Base-by-base conservation (phyloP, 2,329 filamentous ascomycete genomes). In the Dendrostoma leiphaemia region DNA sequence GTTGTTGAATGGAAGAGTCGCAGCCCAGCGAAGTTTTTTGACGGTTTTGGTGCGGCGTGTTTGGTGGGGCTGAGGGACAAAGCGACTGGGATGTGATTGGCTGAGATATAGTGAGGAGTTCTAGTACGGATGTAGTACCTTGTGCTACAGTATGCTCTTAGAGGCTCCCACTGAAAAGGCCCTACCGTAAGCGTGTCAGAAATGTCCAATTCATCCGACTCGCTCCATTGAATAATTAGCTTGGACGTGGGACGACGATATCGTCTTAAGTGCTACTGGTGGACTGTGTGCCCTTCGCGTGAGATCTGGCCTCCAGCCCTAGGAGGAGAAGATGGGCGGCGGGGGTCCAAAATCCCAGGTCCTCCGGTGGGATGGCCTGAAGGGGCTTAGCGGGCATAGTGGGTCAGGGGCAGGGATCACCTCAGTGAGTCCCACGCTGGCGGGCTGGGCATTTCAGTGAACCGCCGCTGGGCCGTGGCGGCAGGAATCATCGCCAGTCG, bases 21-120 rank as follows among this genome's bases (percentile, higher is more conserved):
- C 29, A 13, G 10, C 6, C 4, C 9, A 6, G 37, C 17, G 17
- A 31, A 35, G 37, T 41, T 41, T 41, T 50, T 50, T 21, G 43
- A 46, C n/a, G 43, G 43, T 46, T 46, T 46, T 46, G 43, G 43
- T 46, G 43, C 43, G 43, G 48, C 48, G 48, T 31, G 28, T 35
- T 35, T 48, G 31, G 47, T 49, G 47, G 47, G 47, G 45, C 31
- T 21, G 19, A 3, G 13, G n/a, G 21, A 26, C 31, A 47, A 32
- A 47, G 28, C 8, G 32, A 21, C 6, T 23, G 12, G 45, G 32
- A 3, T 17, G 24, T 46, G 45, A 48, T 48, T 48, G 45, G 45
- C 19, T 48, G 31, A 19, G 28, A 32, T n/a, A n/a, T n/a, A n/a
- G n/a, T n/a, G n/a, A n/a, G n/a, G n/a, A n/a, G n/a, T n/a, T n/a